These are phyloP conservation scores for Goffeauzyma gilvescens DNA, from an alignment of 768 basidiomycete genomes.

Conservation along the genomic window DNA sequence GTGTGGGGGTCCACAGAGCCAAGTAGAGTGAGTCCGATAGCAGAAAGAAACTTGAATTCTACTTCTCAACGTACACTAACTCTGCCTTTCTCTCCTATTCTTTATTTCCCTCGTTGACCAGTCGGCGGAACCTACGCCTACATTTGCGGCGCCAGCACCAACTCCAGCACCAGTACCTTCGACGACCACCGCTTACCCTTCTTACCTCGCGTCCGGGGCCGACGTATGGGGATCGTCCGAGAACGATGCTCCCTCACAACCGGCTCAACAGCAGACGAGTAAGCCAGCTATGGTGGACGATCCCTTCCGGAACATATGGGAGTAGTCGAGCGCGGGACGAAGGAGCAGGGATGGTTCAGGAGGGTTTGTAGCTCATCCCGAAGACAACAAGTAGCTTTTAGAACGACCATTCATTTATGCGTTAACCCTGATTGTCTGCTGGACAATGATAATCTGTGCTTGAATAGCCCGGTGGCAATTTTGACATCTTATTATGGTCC, in stretches of 20 bases:
- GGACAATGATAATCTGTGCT: too few species aligned
- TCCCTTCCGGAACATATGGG: constrained; percentile 12
- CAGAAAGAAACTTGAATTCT: neutral
- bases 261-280: neutral
- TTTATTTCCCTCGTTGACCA: too few species aligned
- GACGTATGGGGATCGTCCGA: constrained; percentile 9
- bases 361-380: too few species aligned
- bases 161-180: neutral
- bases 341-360: too few species aligned
- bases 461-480: too few species aligned
- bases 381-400: too few species aligned
- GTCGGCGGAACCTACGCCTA: neutral
- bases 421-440: too few species aligned
- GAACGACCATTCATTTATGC: too few species aligned
- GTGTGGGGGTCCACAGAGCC: constrained; percentile 5
- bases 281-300: constrained; percentile 3
- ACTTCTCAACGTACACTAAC: neutral
- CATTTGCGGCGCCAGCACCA: neutral
- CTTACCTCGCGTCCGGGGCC: too few species aligned
- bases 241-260: neutral
- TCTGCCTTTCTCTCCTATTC: too few species aligned
- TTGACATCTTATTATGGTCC: too few species aligned
- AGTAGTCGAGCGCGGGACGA: too few species aligned
- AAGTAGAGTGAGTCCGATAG: neutral
- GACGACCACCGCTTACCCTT: constrained; percentile 6